Evolutionary conservation across 78 protist genomes (phyloP).

Genomic region (Bigelowiella natans): DNA sequence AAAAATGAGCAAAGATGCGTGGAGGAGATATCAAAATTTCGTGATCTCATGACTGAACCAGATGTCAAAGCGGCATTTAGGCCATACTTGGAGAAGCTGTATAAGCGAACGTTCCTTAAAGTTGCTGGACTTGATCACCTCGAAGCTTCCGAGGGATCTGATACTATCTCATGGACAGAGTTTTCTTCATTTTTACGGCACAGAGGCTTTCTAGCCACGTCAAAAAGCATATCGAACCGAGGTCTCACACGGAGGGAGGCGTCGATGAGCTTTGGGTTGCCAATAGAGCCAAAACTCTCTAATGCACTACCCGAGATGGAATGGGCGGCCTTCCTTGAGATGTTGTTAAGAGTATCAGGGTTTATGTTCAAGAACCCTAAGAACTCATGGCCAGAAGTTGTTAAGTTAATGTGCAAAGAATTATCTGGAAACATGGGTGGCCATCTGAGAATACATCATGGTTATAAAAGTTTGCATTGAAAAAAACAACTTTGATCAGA

Average conservation of each 20-base stretch:
- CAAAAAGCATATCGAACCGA: background rate
- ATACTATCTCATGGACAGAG: background rate
- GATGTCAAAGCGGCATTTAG: background rate
- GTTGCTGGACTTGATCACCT: background rate
- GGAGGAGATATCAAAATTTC: background rate
- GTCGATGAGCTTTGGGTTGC: background rate
- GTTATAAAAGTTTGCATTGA: too few relatives aligned
- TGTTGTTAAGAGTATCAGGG: too few relatives aligned
- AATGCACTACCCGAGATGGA: background rate
- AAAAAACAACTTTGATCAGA: too few relatives aligned
- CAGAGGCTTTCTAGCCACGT: background rate
- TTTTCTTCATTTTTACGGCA: background rate
- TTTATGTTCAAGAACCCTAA: too few relatives aligned
- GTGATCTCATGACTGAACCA: background rate
- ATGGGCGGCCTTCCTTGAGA: background rate
- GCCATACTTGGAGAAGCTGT: background rate
- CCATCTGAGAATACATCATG: too few relatives aligned
- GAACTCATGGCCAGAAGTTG: too few relatives aligned
- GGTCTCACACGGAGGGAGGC: background rate
- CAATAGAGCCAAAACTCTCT: background rate
- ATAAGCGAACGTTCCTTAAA: background rate
- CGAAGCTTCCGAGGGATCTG: background rate
- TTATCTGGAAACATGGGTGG: too few relatives aligned
- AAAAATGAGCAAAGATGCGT: background rate
- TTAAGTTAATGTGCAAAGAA: too few relatives aligned